Conservation (phyloP, 441 rosid genomes). For the Adansonia rubrostipa region DNA sequence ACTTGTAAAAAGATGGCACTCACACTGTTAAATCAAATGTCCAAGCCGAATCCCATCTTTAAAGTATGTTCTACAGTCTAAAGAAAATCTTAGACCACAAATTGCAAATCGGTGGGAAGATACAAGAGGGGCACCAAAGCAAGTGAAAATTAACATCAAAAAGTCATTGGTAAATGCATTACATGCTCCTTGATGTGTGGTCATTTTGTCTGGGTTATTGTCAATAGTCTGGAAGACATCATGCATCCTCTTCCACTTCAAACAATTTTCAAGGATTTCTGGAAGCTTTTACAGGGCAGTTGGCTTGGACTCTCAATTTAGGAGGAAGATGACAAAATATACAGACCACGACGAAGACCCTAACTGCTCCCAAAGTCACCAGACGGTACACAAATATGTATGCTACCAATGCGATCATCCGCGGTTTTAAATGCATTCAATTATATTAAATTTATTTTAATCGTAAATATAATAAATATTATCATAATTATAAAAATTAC, state of each 20-base stretch:
- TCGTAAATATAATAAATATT: too few relatives aligned
- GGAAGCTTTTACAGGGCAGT: slow-evolving; percentile 9
- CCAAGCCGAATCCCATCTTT: not conserved
- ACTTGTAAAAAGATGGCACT: not conserved
- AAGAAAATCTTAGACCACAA: not conserved
- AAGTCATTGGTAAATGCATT: not conserved
- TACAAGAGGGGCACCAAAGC: not conserved
- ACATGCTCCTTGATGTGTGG: not conserved
- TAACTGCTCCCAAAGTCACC: not conserved
- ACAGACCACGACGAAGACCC: not conserved
- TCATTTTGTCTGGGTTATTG: not conserved
- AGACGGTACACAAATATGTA: not conserved
- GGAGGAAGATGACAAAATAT: slow-evolving; percentile 18
- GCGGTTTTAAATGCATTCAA: too few relatives aligned
- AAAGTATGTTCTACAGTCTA: not conserved
- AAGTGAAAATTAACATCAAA: not conserved
- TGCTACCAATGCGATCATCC: not conserved
- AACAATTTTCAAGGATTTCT: slow-evolving; percentile 27
- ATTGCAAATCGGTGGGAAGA: not conserved
- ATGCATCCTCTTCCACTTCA: not conserved
- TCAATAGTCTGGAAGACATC: not conserved
- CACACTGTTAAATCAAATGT: not conserved
- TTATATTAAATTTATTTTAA: too few relatives aligned
- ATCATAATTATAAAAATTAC: too few relatives aligned
- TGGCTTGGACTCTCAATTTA: not conserved